Conservation (phyloP, 441 rosid species). For the Dalechampia spathulata region DNA sequence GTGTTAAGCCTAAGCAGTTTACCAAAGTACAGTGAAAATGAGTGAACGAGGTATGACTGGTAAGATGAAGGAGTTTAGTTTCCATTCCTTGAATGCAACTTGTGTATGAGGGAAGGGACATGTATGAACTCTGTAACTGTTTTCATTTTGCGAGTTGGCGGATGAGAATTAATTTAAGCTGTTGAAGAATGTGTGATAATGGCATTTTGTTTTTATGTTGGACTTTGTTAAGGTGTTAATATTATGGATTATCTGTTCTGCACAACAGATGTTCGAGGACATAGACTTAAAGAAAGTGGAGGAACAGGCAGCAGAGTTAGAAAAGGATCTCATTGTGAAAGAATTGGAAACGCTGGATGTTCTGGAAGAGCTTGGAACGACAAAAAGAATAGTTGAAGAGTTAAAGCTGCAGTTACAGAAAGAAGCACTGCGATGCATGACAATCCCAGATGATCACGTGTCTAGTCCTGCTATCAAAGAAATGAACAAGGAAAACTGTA, state of each 20-base stretch:
- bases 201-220: background rate
- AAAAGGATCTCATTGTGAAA: slow-evolving; percentile 88
- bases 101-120: too few species aligned
- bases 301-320: slow-evolving; percentile 76
- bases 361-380: slow-evolving; percentile 79
- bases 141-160: background rate
- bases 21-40: too few species aligned
- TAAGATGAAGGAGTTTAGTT: too few species aligned
- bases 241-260: too few species aligned
- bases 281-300: slow-evolving; percentile 81
- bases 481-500: slow-evolving; percentile 46
- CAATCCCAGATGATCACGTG: slow-evolving; percentile 31
- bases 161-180: background rate
- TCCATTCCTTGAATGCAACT: too few species aligned
- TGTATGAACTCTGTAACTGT: too few species aligned
- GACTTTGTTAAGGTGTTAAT: too few species aligned
- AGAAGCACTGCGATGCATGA: slow-evolving; percentile 65
- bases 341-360: slow-evolving; percentile 87
- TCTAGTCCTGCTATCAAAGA: slow-evolving; percentile 46
- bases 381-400: slow-evolving; percentile 78
- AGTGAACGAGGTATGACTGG: too few species aligned
- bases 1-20: too few species aligned
- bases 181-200: too few species aligned
- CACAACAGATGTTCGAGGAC: slow-evolving; percentile 47
- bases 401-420: slow-evolving; percentile 74